Base-by-base conservation (phyloP, 176 grass and related monocot species). In the Carex littledalei region DNA sequence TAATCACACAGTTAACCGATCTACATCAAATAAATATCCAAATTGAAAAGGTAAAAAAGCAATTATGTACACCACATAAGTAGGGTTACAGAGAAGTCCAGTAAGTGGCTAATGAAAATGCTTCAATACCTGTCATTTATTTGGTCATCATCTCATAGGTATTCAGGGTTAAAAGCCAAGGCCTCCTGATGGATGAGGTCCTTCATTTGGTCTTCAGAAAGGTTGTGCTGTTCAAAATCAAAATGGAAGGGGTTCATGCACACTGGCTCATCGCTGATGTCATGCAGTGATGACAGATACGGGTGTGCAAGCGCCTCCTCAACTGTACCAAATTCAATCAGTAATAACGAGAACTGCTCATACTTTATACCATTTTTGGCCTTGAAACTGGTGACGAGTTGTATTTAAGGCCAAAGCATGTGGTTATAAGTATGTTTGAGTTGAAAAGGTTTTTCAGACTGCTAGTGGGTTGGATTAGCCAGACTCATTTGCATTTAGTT, bases 141-240 rank as follows among this genome's bases (percentile, higher is more conserved):
- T 24, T 18, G 17, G 1, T 2, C 10, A 37, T 8, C 1, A 88
- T 52, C 26, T 88, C 94, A 86, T 74, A 90, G 90, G 63, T 94
- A 91, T 45, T 94, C 90, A 15, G 93, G 90, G 81, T 95, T 99
- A 90, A 95, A 99, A 7, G 88, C 90, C n/a, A 95, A 87, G 66
- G 77, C 93, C 86, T 99, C 97, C 75, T 89, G 87, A 61, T 99
- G 88, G 79, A 99, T 99, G 63, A 99, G 88, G 84, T 99, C 97
- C 79, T 99, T 99, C 93, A 99, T 99, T 79, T 96, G 93, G 69
- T 99, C 97, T 85, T 99, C 97, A 0, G 97, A 96, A 83, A 99
- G 88, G 37, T 88, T 87, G 83, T 96, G 90, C 57, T 99, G 97
- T 86, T 99, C 97, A 32, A 99, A 96, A 80, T 99, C 91, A 64